Evolutionary conservation across 352 stramenopile species (phyloP), one percentile per base, ranked within the genome.

Genomic region (Phytophthora constricta): DNA sequence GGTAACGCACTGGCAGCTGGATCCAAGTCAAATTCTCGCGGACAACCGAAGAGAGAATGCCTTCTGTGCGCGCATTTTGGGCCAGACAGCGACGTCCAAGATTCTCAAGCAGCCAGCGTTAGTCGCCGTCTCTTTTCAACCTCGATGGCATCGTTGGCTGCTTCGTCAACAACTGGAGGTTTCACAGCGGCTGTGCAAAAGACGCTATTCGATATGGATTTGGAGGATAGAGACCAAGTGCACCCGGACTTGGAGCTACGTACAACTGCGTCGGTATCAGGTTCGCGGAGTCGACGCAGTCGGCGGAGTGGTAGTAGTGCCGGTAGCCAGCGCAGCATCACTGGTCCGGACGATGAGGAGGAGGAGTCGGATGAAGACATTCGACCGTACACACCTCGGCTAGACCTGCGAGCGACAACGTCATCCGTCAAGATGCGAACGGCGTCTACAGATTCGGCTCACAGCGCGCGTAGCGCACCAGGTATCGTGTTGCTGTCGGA

Each of bases 401-500:
- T 64, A 16, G 57, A 72, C 17, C 20, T 77, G 28, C 62, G 57
- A n/a, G 47, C 58, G 27, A 63, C 58, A 51, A 61, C 53, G 22
- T 71, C 70, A 10, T 64, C 27, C 0, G 43, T 59, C 34, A 92
- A 89, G 54, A 61, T 70, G 47, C 78, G 76, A 13, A 75, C 69
- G n/a, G 71, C 68, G 43, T 90, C 84, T 25, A 70, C 61, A 14
- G 77, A 87, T 19, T 84, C 71, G 31, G 72, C 33, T 39, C 46
- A 43, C 11, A 84, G 74, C 42, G 60, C 63, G 33, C 70, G 68
- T 25, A 87, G 77, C 22, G 50, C 57, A 1, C 69, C 74, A n/a
- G 82, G 84, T 27, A 65, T 92, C 8, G 73, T 92, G 58, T 58
- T 92, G 55, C 58, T 92, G 33, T 87, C 80, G 23, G 84, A 92